Evolutionary conservation across 257 asterid genomes (phyloP), one percentile per base, ranked within the genome.

Genomic region (Plectranthus barbatus): DNA sequence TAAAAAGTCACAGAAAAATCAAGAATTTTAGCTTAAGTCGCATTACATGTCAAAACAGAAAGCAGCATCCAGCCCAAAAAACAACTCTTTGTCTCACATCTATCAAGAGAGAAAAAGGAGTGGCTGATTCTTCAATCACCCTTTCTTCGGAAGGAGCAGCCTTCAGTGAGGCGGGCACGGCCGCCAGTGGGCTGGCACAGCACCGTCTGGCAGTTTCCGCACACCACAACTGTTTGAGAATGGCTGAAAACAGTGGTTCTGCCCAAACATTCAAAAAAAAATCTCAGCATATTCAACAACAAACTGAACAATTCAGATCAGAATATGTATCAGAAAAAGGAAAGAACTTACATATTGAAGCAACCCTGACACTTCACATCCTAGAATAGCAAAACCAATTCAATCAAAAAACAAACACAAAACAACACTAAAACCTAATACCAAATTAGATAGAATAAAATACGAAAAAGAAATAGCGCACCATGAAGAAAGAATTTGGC

Each of bases 301-400:
- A 17, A 3, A 23, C 9, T 4, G 14, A 6, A 14, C 44, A 8
- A 13, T 6, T 50, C 31, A 20, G 21, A 15, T 4, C 3, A 4
- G 1, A 1, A 23, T 1, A 52, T 2, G 17, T 0, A 31, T 10
- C 15, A 26, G 29, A 23, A 6, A 33, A 1, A n/a, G n/a, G 14
- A 7, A 14, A 24, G 0, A 69, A 49, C 83, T 77, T 64, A 86
- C 88, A 83, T 85, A 65, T 85, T 83, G 26, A 85, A 82, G 79
- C 87, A 85, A 23, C 87, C 94, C 55, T 82, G n/a, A n/a, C n/a
- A n/a, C n/a, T n/a, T n/a, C n/a, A n/a, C n/a, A n/a, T n/a, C n/a
- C n/a, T n/a, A n/a, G 87, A 12, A 84, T 82, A 62, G 80, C 80
- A 5, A 85, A 87, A 11, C 52, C 70, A 40, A 14, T 23, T 23